Percentiles rank a stretch among this genome's conserved stretches.
These are phyloP conservation scores for Candida pseudoviswanathii DNA, from an alignment of 1,139 yeast genomes.

Conservation along the genomic window DNA sequence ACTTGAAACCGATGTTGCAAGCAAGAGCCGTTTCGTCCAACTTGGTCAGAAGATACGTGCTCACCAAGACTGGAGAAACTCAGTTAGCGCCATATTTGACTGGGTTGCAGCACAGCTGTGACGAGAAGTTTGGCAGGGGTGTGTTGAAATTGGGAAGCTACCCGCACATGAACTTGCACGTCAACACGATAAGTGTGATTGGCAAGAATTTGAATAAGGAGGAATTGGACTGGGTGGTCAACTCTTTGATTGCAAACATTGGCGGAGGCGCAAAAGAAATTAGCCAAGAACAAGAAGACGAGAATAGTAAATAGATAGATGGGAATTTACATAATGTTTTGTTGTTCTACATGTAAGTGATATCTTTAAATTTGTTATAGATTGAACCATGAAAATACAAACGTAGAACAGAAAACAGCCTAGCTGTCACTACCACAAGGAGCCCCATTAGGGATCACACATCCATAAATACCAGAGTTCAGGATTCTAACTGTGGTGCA, in stretches of 20 bases:
- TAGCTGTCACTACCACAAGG: too few relatives aligned
- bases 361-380: too few relatives aligned
- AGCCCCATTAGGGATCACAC: too few relatives aligned
- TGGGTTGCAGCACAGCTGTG: slow-evolving; percentile 51
- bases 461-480: too few relatives aligned
- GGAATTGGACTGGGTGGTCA: slow-evolving; percentile 47
- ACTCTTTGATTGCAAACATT: slow-evolving; percentile 45
- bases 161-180: slow-evolving; percentile 68
- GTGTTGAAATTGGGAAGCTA: slow-evolving; percentile 76
- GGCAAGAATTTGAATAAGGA: slow-evolving; percentile 47
- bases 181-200: slow-evolving; percentile 71
- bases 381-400: too few relatives aligned
- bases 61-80: slow-evolving; percentile 63
- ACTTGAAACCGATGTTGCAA: slow-evolving; percentile 27
- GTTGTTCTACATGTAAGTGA: too few relatives aligned
- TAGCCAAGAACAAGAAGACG: slow-evolving; percentile 54
- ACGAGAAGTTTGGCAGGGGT: slow-evolving; percentile 32
- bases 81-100: slow-evolving; percentile 67
- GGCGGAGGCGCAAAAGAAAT: slow-evolving; percentile 56
- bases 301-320: slow-evolving; percentile 10
- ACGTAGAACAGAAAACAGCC: too few relatives aligned
- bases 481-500: neutral
- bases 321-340: too few relatives aligned
- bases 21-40: slow-evolving; percentile 27
- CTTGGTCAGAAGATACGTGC: slow-evolving; percentile 56